Percentiles rank a stretch among this genome's conserved stretches.
Conservation (phyloP, 2,329 filamentous ascomycete species). For the Penicillium verrucosum region DNA sequence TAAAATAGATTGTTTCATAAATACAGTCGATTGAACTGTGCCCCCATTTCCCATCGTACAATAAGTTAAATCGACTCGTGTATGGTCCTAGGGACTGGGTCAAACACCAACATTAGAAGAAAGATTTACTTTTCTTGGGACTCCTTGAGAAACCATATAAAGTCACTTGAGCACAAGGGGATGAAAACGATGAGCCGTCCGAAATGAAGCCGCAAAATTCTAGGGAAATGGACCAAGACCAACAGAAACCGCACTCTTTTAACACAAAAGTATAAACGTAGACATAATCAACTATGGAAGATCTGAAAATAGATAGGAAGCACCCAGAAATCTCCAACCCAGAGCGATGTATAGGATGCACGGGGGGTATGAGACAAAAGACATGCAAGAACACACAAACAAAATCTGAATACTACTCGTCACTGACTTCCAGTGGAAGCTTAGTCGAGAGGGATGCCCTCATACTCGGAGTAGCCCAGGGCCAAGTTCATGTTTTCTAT, state of each 20-base stretch:
- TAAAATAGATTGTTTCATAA: neutral
- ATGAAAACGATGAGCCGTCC: neutral
- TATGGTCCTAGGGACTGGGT: neutral
- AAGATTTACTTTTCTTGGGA: neutral
- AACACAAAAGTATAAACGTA: constrained; percentile 10
- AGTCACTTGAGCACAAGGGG: neutral
- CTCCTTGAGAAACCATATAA: neutral
- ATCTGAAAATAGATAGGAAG: constrained; percentile 13
- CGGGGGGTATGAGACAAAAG: constrained; percentile 29
- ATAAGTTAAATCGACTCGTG: neutral
- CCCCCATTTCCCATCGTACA: neutral
- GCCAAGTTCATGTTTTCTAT: constrained; percentile 90
- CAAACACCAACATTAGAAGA: neutral
- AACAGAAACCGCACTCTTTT: constrained; percentile 9
- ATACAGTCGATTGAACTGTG: neutral
- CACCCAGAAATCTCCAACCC: constrained; percentile 24
- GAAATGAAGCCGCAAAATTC: neutral
- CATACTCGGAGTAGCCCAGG: constrained; percentile 83
- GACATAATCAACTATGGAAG: constrained; percentile 22
- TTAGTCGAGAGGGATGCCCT: constrained; percentile 70
- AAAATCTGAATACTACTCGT: constrained; percentile 4
- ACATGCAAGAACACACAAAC: constrained; percentile 11
- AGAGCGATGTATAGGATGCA: constrained; percentile 29
- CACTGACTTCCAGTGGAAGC: constrained; percentile 10
- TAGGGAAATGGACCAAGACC: neutral